Conservation (phyloP, 306 rosid genomes). For the Citrullus colocynthis region DNA sequence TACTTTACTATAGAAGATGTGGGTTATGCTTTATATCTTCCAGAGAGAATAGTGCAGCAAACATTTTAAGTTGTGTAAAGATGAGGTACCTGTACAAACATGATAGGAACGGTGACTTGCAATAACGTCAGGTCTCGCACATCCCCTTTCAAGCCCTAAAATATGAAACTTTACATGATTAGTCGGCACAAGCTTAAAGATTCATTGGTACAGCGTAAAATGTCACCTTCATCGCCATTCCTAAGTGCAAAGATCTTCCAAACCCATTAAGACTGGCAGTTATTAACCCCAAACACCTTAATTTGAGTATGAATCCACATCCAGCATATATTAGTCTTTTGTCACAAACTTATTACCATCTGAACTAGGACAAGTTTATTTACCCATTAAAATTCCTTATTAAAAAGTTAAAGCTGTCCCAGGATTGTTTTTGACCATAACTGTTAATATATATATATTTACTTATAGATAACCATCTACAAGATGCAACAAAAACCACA, state of each 20-base stretch:
- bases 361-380: not conserved
- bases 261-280: not conserved
- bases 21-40: not conserved
- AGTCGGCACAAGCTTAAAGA: not conserved
- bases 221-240: not conserved
- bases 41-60: not conserved
- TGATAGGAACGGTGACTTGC: slow-evolving; percentile 52
- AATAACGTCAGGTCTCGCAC: slow-evolving; percentile 62
- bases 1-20: not conserved
- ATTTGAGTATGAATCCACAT: not conserved
- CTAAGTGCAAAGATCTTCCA: not conserved
- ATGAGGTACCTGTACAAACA: slow-evolving; percentile 71
- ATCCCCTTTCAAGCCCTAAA: slow-evolving; percentile 69
- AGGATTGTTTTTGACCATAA: not conserved
- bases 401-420: not conserved
- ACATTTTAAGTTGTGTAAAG: not conserved
- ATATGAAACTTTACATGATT: not conserved
- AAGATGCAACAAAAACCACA: not conserved
- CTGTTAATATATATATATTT: not conserved
- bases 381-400: not conserved
- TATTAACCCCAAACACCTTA: not conserved
- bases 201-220: not conserved
- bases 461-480: not conserved
- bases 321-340: not conserved
- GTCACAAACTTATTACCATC: not conserved